A percentile compares a stretch with the other conserved stretches of the same genome.
These are phyloP conservation scores for Candida freyschussii DNA, from an alignment of 1,139 yeast genomes.

Conservation along the genomic window DNA sequence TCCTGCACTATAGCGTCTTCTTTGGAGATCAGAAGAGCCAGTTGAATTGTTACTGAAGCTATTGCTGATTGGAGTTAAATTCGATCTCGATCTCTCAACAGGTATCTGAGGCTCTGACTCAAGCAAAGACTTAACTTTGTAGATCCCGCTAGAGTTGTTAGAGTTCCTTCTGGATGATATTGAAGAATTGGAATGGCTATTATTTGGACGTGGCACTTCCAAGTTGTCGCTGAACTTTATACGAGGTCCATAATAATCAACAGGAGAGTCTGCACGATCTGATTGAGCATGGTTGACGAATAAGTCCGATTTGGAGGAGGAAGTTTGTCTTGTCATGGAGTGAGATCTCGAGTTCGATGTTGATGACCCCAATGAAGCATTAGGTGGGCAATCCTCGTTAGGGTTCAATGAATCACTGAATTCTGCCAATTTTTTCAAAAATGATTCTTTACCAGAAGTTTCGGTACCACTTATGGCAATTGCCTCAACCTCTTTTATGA, in stretches of 20 bases:
- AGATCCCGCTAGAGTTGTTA: constrained; percentile 20
- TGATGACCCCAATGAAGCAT: neutral
- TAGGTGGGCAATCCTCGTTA: constrained; percentile 5
- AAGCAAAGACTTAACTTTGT: constrained; percentile 33
- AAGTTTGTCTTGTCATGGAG: constrained; percentile 6
- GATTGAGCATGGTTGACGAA: too few relatives aligned
- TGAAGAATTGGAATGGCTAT: constrained; percentile 3
- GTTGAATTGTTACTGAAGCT: constrained; percentile 7
- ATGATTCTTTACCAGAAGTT: too few relatives aligned
- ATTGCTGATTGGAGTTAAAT: constrained; percentile 7
- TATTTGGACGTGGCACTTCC: constrained; percentile 11
- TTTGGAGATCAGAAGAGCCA: constrained; percentile 1
- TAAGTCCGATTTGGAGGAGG: constrained; percentile 4
- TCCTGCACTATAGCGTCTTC: constrained; percentile 3
- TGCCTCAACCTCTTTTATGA: too few relatives aligned
- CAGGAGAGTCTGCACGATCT: constrained; percentile 11
- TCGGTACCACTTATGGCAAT: too few relatives aligned
- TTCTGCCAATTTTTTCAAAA: neutral
- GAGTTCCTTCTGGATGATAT: constrained; percentile 19
- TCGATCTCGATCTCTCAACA: constrained; percentile 15
- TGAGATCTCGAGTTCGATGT: constrained; percentile 1
- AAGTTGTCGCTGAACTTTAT: constrained; percentile 20
- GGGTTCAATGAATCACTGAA: constrained; percentile 10
- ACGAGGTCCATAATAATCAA: constrained; percentile 16
- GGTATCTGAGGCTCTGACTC: constrained; percentile 11